These are phyloP conservation scores for Musa acuminata DNA, from an alignment of 176 grass and related monocot genomes.

Conservation along the genomic window DNA sequence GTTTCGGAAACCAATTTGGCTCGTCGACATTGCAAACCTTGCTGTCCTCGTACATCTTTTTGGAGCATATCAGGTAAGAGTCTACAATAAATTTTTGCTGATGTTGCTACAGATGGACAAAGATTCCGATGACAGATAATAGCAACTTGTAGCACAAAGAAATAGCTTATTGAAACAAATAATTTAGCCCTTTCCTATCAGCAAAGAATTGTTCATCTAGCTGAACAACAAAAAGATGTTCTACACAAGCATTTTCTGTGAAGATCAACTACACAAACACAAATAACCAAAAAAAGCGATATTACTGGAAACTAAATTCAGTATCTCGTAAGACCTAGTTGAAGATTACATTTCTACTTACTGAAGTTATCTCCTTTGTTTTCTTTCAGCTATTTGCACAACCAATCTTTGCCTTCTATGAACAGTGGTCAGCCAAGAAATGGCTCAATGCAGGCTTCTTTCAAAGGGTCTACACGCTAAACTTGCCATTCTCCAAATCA, in stretches of 20 bases:
- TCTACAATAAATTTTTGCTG: neutral
- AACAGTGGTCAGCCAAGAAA: slow-evolving; percentile 28
- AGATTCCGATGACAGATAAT: neutral
- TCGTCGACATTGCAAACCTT: slow-evolving; percentile 60
- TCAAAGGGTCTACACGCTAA: slow-evolving; percentile 43
- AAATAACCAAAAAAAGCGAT: no score
- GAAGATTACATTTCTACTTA: neutral
- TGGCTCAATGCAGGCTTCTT: slow-evolving; percentile 72
- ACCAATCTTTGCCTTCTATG: slow-evolving; percentile 50
- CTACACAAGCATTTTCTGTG: no score
- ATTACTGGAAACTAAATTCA: no score
- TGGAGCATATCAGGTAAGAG: slow-evolving; percentile 68
- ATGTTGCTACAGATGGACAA: neutral
- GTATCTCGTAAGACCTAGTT: neutral
- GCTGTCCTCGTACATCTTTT: slow-evolving; percentile 64
- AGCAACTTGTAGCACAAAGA: neutral
- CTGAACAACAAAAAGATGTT: neutral
- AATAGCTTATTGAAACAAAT: slow-evolving; percentile 4
- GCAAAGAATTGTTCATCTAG: neutral
- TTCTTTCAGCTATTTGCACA: slow-evolving; percentile 54
- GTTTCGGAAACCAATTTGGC: slow-evolving; percentile 51
- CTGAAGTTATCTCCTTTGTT: neutral
- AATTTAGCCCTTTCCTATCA: no score
- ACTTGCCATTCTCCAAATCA: slow-evolving; percentile 25
- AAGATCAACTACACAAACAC: no score